Conservation (phyloP, 129 eudicot genomes). For the Mikania micrantha region DNA sequence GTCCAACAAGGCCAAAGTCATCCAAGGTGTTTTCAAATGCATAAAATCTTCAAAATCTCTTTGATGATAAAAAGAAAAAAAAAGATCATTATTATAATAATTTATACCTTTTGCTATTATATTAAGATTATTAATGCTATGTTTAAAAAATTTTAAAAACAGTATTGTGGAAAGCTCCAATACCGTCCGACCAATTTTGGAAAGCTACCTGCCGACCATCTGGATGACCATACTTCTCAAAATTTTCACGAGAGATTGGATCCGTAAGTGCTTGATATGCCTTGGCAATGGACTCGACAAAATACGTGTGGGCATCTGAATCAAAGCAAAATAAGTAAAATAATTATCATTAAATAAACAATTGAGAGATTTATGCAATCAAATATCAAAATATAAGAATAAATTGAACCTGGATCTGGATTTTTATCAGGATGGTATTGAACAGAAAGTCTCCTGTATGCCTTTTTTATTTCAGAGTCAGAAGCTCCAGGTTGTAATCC, state of each 20-base stretch:
- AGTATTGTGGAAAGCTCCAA: neutral
- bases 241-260: constrained; percentile 91
- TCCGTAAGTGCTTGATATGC: constrained; percentile 97
- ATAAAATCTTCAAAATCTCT: neutral
- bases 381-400: constrained; percentile 7
- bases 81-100: neutral
- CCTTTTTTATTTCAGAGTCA: constrained; percentile 80
- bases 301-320: constrained; percentile 77
- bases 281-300: constrained; percentile 79
- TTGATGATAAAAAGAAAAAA: neutral
- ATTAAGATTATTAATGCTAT: neutral
- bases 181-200: neutral
- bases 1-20: neutral
- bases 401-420: constrained; percentile 84
- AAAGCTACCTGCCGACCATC: constrained; percentile 30
- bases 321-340: neutral
- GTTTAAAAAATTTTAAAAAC: neutral
- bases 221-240: constrained; percentile 91
- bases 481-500: constrained; percentile 91
- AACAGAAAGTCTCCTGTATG: constrained; percentile 83
- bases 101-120: neutral
- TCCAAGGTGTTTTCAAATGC: neutral
- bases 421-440: constrained; percentile 98
- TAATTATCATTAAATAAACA: constrained; percentile 1
- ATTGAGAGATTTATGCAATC: neutral